Percentiles rank a stretch among this genome's conserved stretches.
Conservation (phyloP, 352 stramenopile species). For the Phytophthora pisi region DNA sequence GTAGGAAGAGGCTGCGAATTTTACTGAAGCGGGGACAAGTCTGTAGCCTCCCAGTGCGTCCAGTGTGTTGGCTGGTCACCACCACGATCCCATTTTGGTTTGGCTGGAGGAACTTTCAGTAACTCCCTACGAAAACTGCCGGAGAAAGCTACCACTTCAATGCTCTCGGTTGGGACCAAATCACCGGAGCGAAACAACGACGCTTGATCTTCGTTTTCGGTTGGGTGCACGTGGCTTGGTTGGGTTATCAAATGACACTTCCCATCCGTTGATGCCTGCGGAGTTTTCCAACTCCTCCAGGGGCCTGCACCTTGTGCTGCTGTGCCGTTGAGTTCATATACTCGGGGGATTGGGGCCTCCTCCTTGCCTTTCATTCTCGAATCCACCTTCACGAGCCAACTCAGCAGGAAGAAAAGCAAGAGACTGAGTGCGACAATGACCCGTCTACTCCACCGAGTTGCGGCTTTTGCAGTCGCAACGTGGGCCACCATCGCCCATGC, state of each 20-base stretch:
- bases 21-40: conserved; percentile 7
- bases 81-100: conserved; percentile 23
- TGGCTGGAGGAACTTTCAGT: conserved; percentile 23
- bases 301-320: not conserved
- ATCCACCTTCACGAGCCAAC: conserved; percentile 18
- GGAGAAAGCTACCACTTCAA: not conserved
- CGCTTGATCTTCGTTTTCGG: conserved; percentile 11
- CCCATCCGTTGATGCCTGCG: conserved; percentile 21
- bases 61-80: conserved; percentile 17
- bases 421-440: conserved; percentile 22
- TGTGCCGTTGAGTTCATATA: not conserved
- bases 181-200: conserved; percentile 8
- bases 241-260: conserved; percentile 9
- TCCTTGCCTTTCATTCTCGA: conserved; percentile 16
- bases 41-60: conserved; percentile 18
- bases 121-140: conserved; percentile 20
- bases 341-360: not conserved
- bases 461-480: conserved; percentile 19
- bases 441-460: conserved; percentile 23
- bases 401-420: conserved; percentile 8
- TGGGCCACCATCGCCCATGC: conserved; percentile 18
- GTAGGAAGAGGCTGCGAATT: conserved; percentile 13
- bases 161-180: not conserved
- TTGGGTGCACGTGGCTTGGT: not conserved
- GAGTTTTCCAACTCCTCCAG: conserved; percentile 25